Evolutionary conservation across 192 early-diverging fungal species (phyloP).

Genomic region (Podila verticillata): DNA sequence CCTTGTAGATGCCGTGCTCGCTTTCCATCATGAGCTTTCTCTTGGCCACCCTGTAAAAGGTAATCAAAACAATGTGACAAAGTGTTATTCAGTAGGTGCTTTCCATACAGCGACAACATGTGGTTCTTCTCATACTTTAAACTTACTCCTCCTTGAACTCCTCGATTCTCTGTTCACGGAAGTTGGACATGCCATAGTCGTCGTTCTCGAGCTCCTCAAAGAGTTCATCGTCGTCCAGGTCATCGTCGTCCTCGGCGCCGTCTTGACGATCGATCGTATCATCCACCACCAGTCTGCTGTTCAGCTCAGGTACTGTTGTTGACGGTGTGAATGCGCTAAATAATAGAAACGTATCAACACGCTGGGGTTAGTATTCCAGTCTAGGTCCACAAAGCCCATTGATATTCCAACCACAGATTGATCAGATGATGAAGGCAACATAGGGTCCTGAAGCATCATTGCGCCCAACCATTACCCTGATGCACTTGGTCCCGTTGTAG

Average conservation of each 20-base stretch:
- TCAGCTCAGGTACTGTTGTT: not conserved
- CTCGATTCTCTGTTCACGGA: slow-evolving; percentile 87
- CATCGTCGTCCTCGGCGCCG: slow-evolving; percentile 61
- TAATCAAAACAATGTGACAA: not conserved
- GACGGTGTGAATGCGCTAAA: not conserved
- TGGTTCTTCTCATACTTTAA: not conserved
- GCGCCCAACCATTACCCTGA: not conserved
- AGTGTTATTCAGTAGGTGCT: not conserved
- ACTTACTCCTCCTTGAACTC: slow-evolving; percentile 86
- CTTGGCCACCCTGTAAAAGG: slow-evolving; percentile 63
- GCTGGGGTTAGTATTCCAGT: not conserved
- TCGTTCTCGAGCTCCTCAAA: slow-evolving; percentile 90
- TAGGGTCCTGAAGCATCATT: no score
- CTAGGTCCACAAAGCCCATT: no score
- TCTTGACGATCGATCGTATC: slow-evolving; percentile 36
- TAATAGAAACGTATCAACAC: not conserved
- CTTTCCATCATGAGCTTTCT: slow-evolving; percentile 68
- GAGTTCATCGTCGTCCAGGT: slow-evolving; percentile 77
- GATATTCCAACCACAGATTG: no score
- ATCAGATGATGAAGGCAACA: no score
- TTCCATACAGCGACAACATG: no score
- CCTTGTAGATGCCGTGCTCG: slow-evolving; percentile 80
- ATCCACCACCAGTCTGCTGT: slow-evolving; percentile 26
- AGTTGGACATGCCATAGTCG: slow-evolving; percentile 71
- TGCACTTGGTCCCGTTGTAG: not conserved